Base-by-base conservation (phyloP, 2,329 filamentous ascomycete species). In the Thielaviopsis euricoi region DNA sequence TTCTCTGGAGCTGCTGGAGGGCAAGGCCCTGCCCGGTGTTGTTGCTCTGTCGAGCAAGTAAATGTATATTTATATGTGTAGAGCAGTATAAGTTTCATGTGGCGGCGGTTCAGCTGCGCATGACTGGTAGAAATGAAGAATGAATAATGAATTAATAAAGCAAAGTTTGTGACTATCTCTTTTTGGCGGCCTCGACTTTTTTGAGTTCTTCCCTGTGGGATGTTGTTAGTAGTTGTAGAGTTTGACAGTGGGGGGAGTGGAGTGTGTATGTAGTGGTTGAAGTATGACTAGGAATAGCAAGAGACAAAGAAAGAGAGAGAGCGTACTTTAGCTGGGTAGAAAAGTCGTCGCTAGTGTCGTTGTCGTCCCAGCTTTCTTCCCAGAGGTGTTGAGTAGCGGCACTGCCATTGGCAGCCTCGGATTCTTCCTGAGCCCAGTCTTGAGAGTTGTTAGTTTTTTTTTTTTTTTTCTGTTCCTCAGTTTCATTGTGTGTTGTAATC, bases 311-410 rank as follows among this genome's bases (percentile, higher is more conserved):
- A n/a, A 33, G 12, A 49, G 43, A 49, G n/a, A 23, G 26, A 57
- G 76, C 85, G 64, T 71, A 95, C 91, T 89, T 94, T 67, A 98
- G 74, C 76, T 97, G 91, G 67, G 87, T 81, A 13, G 89, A 93
- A 71, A 98, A 98, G 67, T 98, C 93, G 69, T 98, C 93, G 66
- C 80, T 93, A 64, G 89, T 93, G 73, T 97, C 93, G 70, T 97
- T 91, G 67, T 98, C 93, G 68, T 98, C 93, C 93, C 93, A 98
- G 77, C 89, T 96, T 78, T 98, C 93, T 73, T 98, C 93, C 93
- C 93, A 98, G 57, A 98, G 76, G 74, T 97, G 90, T 70, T 79
- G 74, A 63, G 76, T 77, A 61, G 83, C 81, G 67, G 83, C 84
- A 65, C 75, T 81, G 61, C 77, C 82, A 66, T 79, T 77, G 59